Evolutionary conservation across 2,329 filamentous ascomycete species (phyloP).

Genomic region (Exophiala alcalophila): DNA sequence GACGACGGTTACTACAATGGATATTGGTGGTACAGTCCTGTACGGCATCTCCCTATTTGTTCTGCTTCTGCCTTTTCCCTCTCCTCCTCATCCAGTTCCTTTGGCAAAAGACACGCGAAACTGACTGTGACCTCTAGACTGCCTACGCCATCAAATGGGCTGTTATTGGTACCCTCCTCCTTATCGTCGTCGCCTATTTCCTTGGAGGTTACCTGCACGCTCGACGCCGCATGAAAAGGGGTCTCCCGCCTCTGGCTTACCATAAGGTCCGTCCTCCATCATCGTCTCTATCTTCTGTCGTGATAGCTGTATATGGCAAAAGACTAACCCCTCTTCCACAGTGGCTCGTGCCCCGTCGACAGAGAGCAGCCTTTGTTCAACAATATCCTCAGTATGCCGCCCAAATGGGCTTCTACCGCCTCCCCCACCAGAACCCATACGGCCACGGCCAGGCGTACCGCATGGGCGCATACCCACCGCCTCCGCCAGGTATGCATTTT

Average conservation of each 20-base stretch:
- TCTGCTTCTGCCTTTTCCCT: not conserved
- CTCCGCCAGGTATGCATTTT: conserved; percentile 30
- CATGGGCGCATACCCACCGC: conserved; percentile 30
- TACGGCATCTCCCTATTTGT: conserved; percentile 11
- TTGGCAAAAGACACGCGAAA: not conserved
- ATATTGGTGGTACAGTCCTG: conserved; percentile 25
- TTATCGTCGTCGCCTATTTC: conserved; percentile 60
- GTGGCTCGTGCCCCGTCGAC: conserved; percentile 44
- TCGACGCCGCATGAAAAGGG: conserved; percentile 62
- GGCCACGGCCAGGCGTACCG: conserved; percentile 24
- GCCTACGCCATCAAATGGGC: conserved; percentile 69
- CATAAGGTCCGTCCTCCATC: conserved; percentile 56
- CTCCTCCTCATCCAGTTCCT: not conserved
- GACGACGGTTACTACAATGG: conserved; percentile 16
- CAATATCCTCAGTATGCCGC: conserved; percentile 30
- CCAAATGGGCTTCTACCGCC: conserved; percentile 40
- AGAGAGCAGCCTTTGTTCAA: conserved; percentile 31
- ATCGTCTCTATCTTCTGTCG: not conserved
- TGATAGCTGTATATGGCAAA: no score
- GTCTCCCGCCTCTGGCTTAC: conserved; percentile 64
- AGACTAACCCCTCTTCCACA: conserved; percentile 22
- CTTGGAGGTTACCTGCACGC: conserved; percentile 69
- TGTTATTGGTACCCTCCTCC: conserved; percentile 62
- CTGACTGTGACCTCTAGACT: conserved; percentile 42
- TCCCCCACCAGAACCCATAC: conserved; percentile 14